phyloP scores from a whole-genome alignment of 208 protist species.

The Leishmania guyanensis region DNA sequence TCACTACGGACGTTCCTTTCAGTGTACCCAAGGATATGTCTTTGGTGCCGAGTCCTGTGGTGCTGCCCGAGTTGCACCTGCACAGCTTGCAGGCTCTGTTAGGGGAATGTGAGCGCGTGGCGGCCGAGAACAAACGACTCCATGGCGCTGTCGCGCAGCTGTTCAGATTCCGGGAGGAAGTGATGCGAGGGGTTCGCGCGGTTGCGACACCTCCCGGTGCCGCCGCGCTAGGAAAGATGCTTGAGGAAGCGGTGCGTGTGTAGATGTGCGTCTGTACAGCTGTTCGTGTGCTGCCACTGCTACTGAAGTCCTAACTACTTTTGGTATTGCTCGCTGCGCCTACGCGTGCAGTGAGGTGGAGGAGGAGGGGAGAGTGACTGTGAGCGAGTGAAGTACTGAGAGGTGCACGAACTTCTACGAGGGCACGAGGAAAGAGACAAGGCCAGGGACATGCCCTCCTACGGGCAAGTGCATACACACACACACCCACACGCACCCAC shows the following conservation, averaged over 20 bases:
- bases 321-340: background rate
- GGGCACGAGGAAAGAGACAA: background rate
- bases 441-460: background rate
- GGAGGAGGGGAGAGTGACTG: background rate
- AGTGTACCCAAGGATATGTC: background rate
- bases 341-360: background rate
- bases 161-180: constrained; percentile 30
- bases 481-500: too few species aligned
- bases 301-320: background rate
- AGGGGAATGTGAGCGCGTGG: constrained; percentile 3
- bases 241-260: background rate
- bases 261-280: background rate
- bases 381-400: background rate
- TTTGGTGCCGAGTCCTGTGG: background rate
- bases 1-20: background rate
- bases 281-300: background rate
- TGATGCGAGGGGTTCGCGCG: constrained; percentile 22
- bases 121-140: constrained; percentile 20
- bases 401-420: background rate
- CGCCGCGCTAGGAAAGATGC: background rate
- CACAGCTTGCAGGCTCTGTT: constrained; percentile 6
- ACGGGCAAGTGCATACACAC: background rate
- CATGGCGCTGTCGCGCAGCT: constrained; percentile 14
- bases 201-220: background rate
- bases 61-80: background rate